phyloP scores from a whole-genome alignment of 768 basidiomycete genomes.

The Paxillus rubicundulus region DNA sequence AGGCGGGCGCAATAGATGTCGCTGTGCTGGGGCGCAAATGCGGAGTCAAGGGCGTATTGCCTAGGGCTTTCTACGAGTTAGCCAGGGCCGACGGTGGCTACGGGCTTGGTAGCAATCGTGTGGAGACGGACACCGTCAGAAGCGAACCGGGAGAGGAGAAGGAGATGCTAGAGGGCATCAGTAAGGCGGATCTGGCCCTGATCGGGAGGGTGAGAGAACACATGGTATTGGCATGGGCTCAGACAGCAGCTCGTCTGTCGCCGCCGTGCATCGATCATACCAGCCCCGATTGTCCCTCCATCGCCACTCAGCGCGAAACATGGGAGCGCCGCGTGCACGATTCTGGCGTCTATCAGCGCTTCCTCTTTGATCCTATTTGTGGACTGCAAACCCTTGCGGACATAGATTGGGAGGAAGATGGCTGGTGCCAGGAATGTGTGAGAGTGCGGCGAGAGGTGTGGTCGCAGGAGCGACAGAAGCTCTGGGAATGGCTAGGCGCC shows the following conservation, averaged over 20 bases:
- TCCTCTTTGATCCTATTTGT: constrained; percentile 33
- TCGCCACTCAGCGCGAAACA: background rate
- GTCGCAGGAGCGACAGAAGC: constrained; percentile 8
- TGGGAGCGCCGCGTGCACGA: constrained; percentile 12
- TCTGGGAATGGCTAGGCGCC: background rate
- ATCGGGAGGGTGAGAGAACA: constrained; percentile 20
- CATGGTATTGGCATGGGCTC: constrained; percentile 18
- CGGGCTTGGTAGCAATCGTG: constrained; percentile 25
- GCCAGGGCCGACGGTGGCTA: constrained; percentile 15
- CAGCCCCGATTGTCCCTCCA: background rate
- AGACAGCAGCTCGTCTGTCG: constrained; percentile 1
- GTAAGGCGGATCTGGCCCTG: background rate
- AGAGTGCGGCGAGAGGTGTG: constrained; percentile 26
- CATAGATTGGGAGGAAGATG: constrained; percentile 24
- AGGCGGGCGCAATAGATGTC: constrained; percentile 29
- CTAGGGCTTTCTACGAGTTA: constrained; percentile 42
- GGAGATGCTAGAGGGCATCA: background rate
- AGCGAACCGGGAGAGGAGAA: background rate
- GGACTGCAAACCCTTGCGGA: constrained; percentile 32
- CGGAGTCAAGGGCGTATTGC: constrained; percentile 28
- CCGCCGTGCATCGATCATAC: background rate
- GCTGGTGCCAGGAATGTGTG: constrained; percentile 37
- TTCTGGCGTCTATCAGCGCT: constrained; percentile 25
- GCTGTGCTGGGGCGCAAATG: constrained; percentile 31
- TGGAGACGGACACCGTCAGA: constrained; percentile 12